Percentiles rank a stretch among this genome's conserved stretches.
These are phyloP conservation scores for Umbelopsis sp. DNA, from an alignment of 192 early-diverging fungal genomes.

Conservation along the genomic window DNA sequence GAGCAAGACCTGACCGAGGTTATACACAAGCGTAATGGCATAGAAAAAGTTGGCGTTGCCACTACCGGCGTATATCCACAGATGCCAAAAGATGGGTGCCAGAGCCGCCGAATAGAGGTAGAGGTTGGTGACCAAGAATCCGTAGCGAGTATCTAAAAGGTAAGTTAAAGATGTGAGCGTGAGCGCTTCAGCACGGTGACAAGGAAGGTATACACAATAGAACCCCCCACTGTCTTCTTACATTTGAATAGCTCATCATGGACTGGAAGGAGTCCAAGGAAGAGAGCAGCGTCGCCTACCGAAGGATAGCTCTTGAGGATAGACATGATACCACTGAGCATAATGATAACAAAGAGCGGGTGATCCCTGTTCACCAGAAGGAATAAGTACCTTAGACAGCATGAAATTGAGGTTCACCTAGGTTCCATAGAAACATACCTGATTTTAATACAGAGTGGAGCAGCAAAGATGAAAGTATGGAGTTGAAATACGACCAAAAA, in stretches of 20 bases:
- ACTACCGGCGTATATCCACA: constrained; percentile 95
- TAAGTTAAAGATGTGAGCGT: background rate
- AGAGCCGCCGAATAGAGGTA: constrained; percentile 77
- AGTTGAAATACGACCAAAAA: constrained; percentile 95
- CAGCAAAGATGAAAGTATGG: constrained; percentile 85
- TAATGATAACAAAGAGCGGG: constrained; percentile 75
- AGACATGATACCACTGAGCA: constrained; percentile 76
- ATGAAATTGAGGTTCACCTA: background rate
- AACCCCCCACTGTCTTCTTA: constrained; percentile 39
- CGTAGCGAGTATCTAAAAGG: constrained; percentile 77
- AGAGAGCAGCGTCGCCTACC: constrained; percentile 83
- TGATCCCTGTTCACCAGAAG: constrained; percentile 53
- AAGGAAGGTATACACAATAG: background rate
- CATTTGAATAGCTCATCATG: constrained; percentile 89
- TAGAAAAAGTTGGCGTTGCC: constrained; percentile 99
- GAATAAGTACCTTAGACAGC: background rate
- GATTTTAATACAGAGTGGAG: constrained; percentile 81
- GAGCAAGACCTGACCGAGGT: constrained; percentile 82
- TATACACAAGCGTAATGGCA: constrained; percentile 93
- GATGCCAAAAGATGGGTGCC: constrained; percentile 88
- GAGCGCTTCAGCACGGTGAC: background rate
- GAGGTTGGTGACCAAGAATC: constrained; percentile 70
- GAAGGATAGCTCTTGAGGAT: constrained; percentile 95
- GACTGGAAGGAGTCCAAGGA: constrained; percentile 78
- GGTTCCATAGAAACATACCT: constrained; percentile 45